phyloP scores from a whole-genome alignment of 2,329 filamentous ascomycete genomes.

The Xylaria sp. region DNA sequence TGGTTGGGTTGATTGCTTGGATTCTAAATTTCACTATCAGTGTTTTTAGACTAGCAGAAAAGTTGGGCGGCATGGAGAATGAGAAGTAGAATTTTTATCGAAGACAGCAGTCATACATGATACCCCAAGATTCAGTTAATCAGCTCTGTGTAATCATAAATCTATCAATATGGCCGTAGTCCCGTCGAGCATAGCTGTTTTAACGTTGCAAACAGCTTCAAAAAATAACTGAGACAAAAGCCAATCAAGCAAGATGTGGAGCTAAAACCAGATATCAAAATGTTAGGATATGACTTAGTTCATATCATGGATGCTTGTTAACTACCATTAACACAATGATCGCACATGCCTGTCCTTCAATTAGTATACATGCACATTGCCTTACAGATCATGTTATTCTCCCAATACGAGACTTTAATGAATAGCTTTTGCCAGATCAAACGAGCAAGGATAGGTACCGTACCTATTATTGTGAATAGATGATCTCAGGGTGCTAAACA shows the following conservation, averaged over 20 bases:
- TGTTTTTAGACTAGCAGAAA: slow-evolving; percentile 75
- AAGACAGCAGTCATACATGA: slow-evolving; percentile 32
- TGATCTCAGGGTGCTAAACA: neutral
- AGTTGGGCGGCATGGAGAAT: slow-evolving; percentile 65
- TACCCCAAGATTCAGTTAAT: slow-evolving; percentile 30
- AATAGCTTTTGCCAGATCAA: no score
- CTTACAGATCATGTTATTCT: neutral
- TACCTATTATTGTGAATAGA: no score
- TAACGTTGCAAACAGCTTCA: neutral
- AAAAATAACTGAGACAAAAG: neutral
- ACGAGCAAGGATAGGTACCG: no score
- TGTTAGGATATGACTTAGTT: neutral
- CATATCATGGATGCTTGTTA: neutral
- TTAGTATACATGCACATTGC: neutral
- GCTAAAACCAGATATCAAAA: neutral
- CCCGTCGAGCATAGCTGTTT: neutral
- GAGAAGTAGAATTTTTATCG: slow-evolving; percentile 42
- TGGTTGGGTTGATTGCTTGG: slow-evolving; percentile 90
- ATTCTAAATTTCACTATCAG: slow-evolving; percentile 89
- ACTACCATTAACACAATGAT: no score
- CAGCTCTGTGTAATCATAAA: neutral
- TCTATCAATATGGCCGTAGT: neutral
- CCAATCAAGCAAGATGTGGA: neutral
- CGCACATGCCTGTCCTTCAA: neutral
- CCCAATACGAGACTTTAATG: no score